Conservation (phyloP, 2,329 filamentous ascomycete species). For the Aschersonia sp. region DNA sequence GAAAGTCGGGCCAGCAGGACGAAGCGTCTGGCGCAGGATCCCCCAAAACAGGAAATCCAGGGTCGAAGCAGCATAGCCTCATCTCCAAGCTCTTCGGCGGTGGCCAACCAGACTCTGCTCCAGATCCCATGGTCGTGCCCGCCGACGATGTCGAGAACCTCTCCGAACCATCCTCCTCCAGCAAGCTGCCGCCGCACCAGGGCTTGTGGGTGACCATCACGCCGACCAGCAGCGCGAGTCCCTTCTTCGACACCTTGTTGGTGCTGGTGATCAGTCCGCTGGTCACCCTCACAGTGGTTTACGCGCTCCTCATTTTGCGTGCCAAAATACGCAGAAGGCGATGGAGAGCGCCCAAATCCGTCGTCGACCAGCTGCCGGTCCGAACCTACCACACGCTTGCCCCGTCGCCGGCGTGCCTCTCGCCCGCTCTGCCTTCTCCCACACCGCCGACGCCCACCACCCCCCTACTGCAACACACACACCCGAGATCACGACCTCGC, state of each 20-base stretch:
- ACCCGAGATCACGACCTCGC: slow-evolving; percentile 40
- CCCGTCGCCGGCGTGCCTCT: slow-evolving; percentile 33
- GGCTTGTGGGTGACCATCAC: slow-evolving; percentile 95
- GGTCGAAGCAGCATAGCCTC: slow-evolving; percentile 14
- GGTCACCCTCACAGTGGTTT: slow-evolving; percentile 84
- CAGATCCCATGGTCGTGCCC: slow-evolving; percentile 11
- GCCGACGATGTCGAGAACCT: slow-evolving; percentile 8
- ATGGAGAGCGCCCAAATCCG: slow-evolving; percentile 94
- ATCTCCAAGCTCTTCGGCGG: slow-evolving; percentile 36
- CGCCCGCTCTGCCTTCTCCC: slow-evolving; percentile 46
- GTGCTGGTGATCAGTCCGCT: slow-evolving; percentile 91
- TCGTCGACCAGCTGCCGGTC: slow-evolving; percentile 88
- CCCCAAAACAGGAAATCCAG: slow-evolving; percentile 1
- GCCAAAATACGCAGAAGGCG: slow-evolving; percentile 77
- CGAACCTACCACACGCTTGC: slow-evolving; percentile 84
- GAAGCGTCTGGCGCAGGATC: slow-evolving; percentile 1
- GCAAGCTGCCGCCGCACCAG: slow-evolving; percentile 26
- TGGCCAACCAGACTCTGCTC: slow-evolving; percentile 11
- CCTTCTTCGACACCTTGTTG: slow-evolving; percentile 92
- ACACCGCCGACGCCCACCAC: slow-evolving; percentile 58
- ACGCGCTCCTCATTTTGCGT: slow-evolving; percentile 72
- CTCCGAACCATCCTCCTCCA: slow-evolving; percentile 2
- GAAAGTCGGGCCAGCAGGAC: slow-evolving; percentile 3
- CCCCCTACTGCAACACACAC: slow-evolving; percentile 54
- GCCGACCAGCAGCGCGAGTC: slow-evolving; percentile 75